Percentiles rank a stretch among this genome's conserved stretches.
These are phyloP conservation scores for Manihot esculenta DNA, from an alignment of 441 rosid species.

Conservation along the genomic window DNA sequence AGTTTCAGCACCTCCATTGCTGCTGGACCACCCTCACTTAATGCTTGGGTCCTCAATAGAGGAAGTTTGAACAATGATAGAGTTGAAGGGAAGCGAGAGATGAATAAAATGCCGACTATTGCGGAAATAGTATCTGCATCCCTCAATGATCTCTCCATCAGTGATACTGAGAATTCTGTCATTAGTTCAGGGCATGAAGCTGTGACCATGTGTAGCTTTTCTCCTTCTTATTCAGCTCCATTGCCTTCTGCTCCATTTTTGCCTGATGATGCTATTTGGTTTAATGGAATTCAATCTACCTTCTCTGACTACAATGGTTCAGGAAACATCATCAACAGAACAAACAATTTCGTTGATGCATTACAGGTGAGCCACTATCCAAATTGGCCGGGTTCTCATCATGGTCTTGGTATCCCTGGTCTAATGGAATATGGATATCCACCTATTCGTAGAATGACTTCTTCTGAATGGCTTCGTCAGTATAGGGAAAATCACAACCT, in stretches of 20 bases:
- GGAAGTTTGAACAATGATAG: slow-evolving; percentile 39
- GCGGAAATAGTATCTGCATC: slow-evolving; percentile 54
- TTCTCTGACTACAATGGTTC: slow-evolving; percentile 24
- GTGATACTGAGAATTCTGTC: slow-evolving; percentile 29
- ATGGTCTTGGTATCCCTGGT: slow-evolving; percentile 30
- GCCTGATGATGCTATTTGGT: slow-evolving; percentile 77
- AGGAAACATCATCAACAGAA: slow-evolving; percentile 25
- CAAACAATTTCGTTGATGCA: slow-evolving; percentile 30
- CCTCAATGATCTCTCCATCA: slow-evolving; percentile 50
- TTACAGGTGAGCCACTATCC: slow-evolving; percentile 34
- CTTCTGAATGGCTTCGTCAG: slow-evolving; percentile 94
- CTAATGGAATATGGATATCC: slow-evolving; percentile 42
- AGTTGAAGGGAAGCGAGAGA: slow-evolving; percentile 38
- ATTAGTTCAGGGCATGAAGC: slow-evolving; percentile 27
- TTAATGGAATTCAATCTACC: slow-evolving; percentile 27
- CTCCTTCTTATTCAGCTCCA: slow-evolving; percentile 56
- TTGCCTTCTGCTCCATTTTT: slow-evolving; percentile 87
- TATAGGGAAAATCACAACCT: slow-evolving; percentile 71
- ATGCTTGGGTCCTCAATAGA: slow-evolving; percentile 66
- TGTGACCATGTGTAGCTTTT: slow-evolving; percentile 21
- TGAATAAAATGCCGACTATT: slow-evolving; percentile 47
- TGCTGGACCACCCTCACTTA: slow-evolving; percentile 86
- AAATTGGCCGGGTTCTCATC: slow-evolving; percentile 36
- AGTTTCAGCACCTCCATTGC: slow-evolving; percentile 32
- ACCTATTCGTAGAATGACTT: slow-evolving; percentile 48